phyloP scores from a whole-genome alignment of 441 rosid genomes.

The Jatropha multifida region DNA sequence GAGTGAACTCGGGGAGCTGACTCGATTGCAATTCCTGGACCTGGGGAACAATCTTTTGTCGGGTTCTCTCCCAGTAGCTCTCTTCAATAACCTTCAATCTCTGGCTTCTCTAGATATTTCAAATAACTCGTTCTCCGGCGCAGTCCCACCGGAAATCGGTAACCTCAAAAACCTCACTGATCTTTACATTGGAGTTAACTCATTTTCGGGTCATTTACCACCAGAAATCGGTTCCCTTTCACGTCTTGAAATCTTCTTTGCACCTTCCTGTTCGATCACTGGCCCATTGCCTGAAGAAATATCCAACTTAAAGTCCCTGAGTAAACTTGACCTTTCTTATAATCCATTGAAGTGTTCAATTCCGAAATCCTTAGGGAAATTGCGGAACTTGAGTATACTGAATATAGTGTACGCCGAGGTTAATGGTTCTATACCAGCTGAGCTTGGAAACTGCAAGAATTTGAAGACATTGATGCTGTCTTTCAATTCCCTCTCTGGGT shows the following conservation, averaged over 20 bases:
- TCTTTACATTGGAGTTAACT: constrained; percentile 72
- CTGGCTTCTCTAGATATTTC: constrained; percentile 65
- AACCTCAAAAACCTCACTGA: constrained; percentile 52
- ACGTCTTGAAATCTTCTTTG: constrained; percentile 47
- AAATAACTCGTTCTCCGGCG: constrained; percentile 67
- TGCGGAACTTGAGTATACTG: constrained; percentile 51
- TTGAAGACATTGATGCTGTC: constrained; percentile 67
- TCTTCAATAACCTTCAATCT: constrained; percentile 46
- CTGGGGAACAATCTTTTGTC: constrained; percentile 57
- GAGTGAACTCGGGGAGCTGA: constrained; percentile 44
- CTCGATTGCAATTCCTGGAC: constrained; percentile 54
- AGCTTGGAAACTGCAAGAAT: constrained; percentile 64
- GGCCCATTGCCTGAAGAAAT: constrained; percentile 76
- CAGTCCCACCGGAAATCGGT: constrained; percentile 61
- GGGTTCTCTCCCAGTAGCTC: constrained; percentile 48
- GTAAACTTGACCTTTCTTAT: constrained; percentile 70
- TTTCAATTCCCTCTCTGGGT: constrained; percentile 69
- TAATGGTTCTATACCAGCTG: constrained; percentile 68
- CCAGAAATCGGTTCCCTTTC: constrained; percentile 64
- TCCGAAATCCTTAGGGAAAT: constrained; percentile 59
- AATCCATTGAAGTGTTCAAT: constrained; percentile 75
- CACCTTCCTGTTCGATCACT: constrained; percentile 54
- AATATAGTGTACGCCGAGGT: constrained; percentile 61
- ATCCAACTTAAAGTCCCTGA: constrained; percentile 41
- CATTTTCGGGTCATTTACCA: constrained; percentile 64